Base-by-base conservation (phyloP, 2,329 filamentous ascomycete genomes). In the Chaetomiaceae sp. region DNA sequence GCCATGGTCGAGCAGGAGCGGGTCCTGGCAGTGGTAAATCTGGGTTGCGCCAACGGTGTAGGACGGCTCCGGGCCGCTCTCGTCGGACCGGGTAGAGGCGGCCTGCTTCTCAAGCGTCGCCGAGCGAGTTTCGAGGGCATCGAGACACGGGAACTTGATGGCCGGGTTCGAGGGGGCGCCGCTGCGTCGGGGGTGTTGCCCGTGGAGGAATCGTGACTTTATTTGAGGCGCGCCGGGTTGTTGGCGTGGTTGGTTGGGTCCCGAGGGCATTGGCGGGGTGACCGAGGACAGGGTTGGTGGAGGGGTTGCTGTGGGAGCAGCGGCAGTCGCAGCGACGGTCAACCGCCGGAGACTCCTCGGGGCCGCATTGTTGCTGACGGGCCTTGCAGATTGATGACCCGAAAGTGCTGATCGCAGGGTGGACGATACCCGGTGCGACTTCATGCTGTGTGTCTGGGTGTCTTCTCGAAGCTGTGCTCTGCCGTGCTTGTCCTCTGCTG, bases 11-110 rank as follows among this genome's bases (percentile, higher is more conserved):
- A 97, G 82, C 3, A 91, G 74, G 14, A 97, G 73, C 0, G 90
- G 84, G 19, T 89, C 76, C 7, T 77, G 63, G 61, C 85, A 93
- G 65, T 83, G 84, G 69, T 87, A 96, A 25, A 73, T 78, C 58
- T 87, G 79, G 45, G 93, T 91, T n/a, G 82, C 83, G 51, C 93
- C 93, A 40, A 87, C 86, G 0, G 92, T 96, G 69, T 99, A 99
- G 1, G 89, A 89, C 0, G 93, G 93, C 65, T 99, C 93, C 1
- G 92, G 92, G 0, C 92, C 92, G 41, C 83, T 84, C 14, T 82
- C 79, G 42, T 85, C 75, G 33, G 86, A 87, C 19, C 53, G 52
- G 12, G 54, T 23, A 12, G 54, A 45, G 16, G 54, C 48, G 19
- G 48, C 77, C 58, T 80, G 53, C 14, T 57, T 41, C 42, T 57